Evolutionary conservation across 805 yeast species (phyloP), one percentile per base, ranked within the genome.

Genomic region (Saccharomyces paradoxus): DNA sequence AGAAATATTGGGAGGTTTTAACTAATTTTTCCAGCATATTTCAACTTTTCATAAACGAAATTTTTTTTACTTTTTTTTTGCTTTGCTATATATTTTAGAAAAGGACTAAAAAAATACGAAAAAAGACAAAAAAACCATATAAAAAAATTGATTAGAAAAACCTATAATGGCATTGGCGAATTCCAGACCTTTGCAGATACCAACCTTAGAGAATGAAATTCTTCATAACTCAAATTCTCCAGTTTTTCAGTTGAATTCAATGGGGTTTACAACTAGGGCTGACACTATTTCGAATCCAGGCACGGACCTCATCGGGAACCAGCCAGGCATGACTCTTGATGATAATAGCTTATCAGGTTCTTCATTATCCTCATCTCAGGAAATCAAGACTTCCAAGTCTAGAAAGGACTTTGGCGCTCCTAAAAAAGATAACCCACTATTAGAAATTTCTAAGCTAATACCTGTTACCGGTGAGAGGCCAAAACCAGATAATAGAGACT

Each of bases 401-500:
- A 58, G 57, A 48, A 60, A 60, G 50, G 61, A 60, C 22, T 26
- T 50, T 22, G 48, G 41, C 4, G 61, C 61, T 13, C 60, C 62
- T n/a, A 61, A 59, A 21, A 64, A 60, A 53, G 62, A 60, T 17
- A 56, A 63, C 46, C 61, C 65, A 4, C 54, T 65, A 24, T 49
- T 66, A 13, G 70, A 65, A 51, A 84, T 87, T 41, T 83, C 91
- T 13, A 85, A 90, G 48, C 80, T 87, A 1, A 86, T 87, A 55
- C 94, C 94, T 1, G 87, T 87, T 6, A 84, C 91, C 13, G 92
- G 92, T 41, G 84, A 80, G 58, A 73, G 85, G 59, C 90, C 91
- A 49, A 74, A 73, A 59, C 96, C 96, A 2, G 77, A 76, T n/a
- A 82, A 82, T 58, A 83, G 82, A 60, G 73, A 79, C 56, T 50